Conservation (phyloP, 108 stramenopile genomes). For the Nitzschia inconspicua region DNA sequence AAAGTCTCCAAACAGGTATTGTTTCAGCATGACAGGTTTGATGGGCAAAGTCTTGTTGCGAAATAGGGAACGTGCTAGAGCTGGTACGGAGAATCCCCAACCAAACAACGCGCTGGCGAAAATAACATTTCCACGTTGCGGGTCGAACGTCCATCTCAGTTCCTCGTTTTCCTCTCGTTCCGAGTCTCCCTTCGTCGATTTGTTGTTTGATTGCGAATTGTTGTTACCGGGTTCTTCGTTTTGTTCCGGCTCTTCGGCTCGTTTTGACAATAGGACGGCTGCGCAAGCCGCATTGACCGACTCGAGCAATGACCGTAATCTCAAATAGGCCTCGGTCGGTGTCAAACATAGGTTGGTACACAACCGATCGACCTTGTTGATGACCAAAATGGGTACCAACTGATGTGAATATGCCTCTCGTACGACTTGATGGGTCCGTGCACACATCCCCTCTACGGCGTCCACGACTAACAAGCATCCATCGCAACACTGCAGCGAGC, state of each 20-base stretch:
- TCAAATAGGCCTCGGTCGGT: constrained; percentile 85
- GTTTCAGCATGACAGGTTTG: constrained; percentile 71
- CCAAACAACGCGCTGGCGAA: constrained; percentile 93
- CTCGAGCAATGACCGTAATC: constrained; percentile 88
- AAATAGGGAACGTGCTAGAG: constrained; percentile 74
- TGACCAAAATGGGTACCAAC: constrained; percentile 86
- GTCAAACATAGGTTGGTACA: constrained; percentile 74
- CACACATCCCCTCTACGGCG: constrained; percentile 93
- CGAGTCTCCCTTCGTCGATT: background rate
- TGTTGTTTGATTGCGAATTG: background rate
- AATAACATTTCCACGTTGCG: constrained; percentile 91
- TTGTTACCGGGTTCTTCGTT: constrained; percentile 7
- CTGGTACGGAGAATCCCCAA: constrained; percentile 91
- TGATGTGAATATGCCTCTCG: constrained; percentile 90
- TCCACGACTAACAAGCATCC: constrained; percentile 94
- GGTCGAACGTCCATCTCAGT: constrained; percentile 90
- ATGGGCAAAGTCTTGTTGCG: constrained; percentile 57
- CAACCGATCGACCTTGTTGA: constrained; percentile 94
- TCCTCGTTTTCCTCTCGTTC: constrained; percentile 38
- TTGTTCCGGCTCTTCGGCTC: constrained; percentile 7
- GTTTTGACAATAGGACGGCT: constrained; percentile 59
- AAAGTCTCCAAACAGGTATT: constrained; percentile 77
- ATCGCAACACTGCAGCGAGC: constrained; percentile 92
- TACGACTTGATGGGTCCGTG: constrained; percentile 94
- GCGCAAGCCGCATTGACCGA: constrained; percentile 90